These are phyloP conservation scores for Amaranthus palmeri DNA, from an alignment of 148 eudicot species.

Conservation along the genomic window DNA sequence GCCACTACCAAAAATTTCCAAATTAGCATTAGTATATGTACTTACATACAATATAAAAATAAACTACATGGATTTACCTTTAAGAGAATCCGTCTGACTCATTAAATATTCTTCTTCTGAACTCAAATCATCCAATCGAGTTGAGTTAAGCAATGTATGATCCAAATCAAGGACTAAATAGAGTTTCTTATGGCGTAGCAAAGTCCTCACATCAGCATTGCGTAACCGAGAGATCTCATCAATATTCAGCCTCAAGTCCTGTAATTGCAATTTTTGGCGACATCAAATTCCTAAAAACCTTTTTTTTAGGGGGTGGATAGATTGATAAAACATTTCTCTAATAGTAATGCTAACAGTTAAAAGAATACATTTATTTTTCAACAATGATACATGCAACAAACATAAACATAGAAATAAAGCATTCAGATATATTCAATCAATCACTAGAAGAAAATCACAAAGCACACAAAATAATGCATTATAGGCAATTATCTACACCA, in stretches of 20 bases:
- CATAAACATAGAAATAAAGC: neutral
- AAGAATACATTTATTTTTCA: too few species aligned
- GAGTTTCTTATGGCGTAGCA: conserved; percentile 63
- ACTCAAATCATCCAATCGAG: conserved; percentile 50
- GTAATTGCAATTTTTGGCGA: conserved; percentile 16
- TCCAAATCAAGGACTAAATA: conserved; percentile 86
- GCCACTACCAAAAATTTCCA: neutral
- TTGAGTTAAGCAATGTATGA: conserved; percentile 88
- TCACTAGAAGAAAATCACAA: neutral
- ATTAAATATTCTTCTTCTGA: conserved; percentile 64
- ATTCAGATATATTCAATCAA: neutral
- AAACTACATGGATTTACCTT: conserved; percentile 41
- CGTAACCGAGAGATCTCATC: conserved; percentile 72
- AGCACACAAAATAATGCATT: neutral
- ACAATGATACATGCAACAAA: too few species aligned
- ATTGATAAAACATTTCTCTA: neutral
- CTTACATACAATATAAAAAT: neutral
- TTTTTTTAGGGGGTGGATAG: neutral
- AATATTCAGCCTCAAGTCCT: conserved; percentile 62
- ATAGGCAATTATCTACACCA: too few species aligned
- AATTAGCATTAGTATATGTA: neutral
- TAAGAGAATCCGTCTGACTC: conserved; percentile 44
- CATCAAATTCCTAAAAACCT: neutral
- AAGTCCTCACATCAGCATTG: conserved; percentile 51
- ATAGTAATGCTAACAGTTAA: neutral